A percentile compares a stretch with the other conserved stretches of the same genome.
Conservation (phyloP, 2,329 filamentous ascomycete genomes). For the Clonostachys rosea region DNA sequence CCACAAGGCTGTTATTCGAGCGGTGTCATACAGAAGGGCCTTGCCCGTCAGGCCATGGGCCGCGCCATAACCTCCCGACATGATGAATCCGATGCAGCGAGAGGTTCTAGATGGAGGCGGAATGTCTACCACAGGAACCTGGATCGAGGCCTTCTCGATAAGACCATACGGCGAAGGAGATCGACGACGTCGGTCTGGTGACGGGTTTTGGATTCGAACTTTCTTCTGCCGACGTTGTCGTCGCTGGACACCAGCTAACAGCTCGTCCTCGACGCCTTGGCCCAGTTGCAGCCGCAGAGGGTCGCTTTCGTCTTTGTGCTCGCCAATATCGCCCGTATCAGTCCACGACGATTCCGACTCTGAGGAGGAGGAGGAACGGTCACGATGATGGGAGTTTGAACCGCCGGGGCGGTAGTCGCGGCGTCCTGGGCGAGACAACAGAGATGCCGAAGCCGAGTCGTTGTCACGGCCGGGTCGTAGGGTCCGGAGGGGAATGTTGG, state of each 20-base stretch:
- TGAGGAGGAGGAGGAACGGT: constrained; percentile 41
- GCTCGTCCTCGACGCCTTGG: constrained; percentile 60
- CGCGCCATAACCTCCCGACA: constrained; percentile 73
- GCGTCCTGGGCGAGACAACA: constrained; percentile 35
- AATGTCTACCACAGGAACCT: constrained; percentile 66
- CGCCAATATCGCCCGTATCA: constrained; percentile 90
- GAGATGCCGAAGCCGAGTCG: constrained; percentile 36
- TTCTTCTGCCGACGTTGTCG: constrained; percentile 39
- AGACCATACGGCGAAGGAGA: constrained; percentile 30
- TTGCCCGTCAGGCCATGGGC: constrained; percentile 94
- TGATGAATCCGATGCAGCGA: constrained; percentile 73
- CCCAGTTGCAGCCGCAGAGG: constrained; percentile 69
- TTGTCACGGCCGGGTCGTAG: constrained; percentile 39
- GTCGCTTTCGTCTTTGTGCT: constrained; percentile 80
- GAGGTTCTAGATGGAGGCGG: constrained; percentile 62
- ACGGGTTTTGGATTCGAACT: constrained; percentile 61
- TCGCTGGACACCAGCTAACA: constrained; percentile 44
- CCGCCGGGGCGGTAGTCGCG: constrained; percentile 32
- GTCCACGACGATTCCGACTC: constrained; percentile 77
- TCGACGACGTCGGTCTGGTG: constrained; percentile 28
- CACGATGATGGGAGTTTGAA: constrained; percentile 40
- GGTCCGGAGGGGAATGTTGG: constrained; percentile 84
- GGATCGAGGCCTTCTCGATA: constrained; percentile 72
- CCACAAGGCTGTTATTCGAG: constrained; percentile 1
- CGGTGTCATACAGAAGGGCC: constrained; percentile 69